Percentiles rank a stretch among this genome's conserved stretches.
phyloP scores from a whole-genome alignment of 164 flowering plant species.

The Paratinospora sagittata region DNA sequence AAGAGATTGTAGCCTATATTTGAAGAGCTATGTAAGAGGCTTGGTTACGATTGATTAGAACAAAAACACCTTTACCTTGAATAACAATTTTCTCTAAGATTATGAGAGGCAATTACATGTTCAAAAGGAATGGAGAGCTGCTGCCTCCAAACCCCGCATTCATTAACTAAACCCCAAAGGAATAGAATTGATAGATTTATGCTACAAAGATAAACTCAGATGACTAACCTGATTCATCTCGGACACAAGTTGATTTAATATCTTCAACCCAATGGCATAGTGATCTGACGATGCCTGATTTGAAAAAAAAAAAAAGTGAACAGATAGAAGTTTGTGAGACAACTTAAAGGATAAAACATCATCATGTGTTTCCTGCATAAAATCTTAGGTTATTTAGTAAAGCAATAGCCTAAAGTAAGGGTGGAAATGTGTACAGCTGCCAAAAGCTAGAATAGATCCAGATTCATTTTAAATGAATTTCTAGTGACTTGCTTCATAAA shows the following conservation, averaged over 20 bases:
- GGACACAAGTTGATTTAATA: conserved; percentile 81
- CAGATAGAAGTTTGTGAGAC: neutral
- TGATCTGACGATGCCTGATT: conserved; percentile 73
- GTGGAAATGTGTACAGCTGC: neutral
- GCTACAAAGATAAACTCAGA: neutral
- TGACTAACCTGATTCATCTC: conserved; percentile 92
- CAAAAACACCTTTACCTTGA: no score
- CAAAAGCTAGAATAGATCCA: neutral
- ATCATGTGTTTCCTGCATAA: neutral
- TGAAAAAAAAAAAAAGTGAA: neutral
- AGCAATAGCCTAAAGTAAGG: neutral
- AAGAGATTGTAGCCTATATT: no score
- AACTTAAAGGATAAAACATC: neutral
- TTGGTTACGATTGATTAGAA: no score
- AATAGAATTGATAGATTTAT: neutral
- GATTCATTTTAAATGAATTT: no score
- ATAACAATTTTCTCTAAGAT: no score
- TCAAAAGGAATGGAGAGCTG: no score
- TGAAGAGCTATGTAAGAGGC: no score
- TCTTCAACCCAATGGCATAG: conserved; percentile 91
- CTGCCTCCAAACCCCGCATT: no score
- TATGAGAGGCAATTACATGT: no score
- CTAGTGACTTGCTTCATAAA: neutral
- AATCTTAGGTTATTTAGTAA: no score
- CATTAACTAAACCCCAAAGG: no score